Percentiles rank a stretch among this genome's conserved stretches.
Conservation (phyloP, 768 basidiomycete genomes). For the Pluteus cervinus region DNA sequence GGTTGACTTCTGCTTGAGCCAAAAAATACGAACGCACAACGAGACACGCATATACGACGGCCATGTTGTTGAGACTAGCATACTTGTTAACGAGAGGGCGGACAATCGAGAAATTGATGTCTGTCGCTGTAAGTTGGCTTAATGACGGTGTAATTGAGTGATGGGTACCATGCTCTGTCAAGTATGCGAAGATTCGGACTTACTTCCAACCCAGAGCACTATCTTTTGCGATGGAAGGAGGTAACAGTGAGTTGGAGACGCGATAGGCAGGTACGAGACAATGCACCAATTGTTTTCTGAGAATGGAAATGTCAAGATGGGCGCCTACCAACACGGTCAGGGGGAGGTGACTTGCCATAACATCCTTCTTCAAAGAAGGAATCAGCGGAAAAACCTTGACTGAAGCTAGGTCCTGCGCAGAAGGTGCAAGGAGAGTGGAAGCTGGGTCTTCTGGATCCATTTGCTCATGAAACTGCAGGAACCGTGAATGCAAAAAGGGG, state of each 20-base stretch:
- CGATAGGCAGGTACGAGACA: conserved; percentile 10
- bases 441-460: conserved; percentile 41
- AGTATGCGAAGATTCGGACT: conserved; percentile 21
- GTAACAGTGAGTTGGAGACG: conserved; percentile 6
- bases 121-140: conserved; percentile 79
- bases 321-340: conserved; percentile 4
- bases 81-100: conserved; percentile 76
- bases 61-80: conserved; percentile 69
- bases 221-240: conserved; percentile 34
- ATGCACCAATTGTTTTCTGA: conserved; percentile 38
- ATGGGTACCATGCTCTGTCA: conserved; percentile 4
- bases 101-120: conserved; percentile 76
- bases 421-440: conserved; percentile 43
- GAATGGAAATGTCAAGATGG: conserved; percentile 18
- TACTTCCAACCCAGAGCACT: conserved; percentile 78
- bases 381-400: conserved; percentile 82
- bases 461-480: conserved; percentile 1
- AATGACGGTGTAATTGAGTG: conserved; percentile 6
- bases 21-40: conserved; percentile 78
- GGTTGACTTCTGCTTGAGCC: conserved; percentile 56
- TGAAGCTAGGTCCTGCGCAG: conserved; percentile 49
- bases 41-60: conserved; percentile 71
- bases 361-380: conserved; percentile 62
- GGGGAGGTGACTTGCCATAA: conserved; percentile 43
- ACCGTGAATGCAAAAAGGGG: too few species aligned